phyloP scores from a whole-genome alignment of 2,329 filamentous ascomycete genomes.

The Aspergillus puulaauensis region DNA sequence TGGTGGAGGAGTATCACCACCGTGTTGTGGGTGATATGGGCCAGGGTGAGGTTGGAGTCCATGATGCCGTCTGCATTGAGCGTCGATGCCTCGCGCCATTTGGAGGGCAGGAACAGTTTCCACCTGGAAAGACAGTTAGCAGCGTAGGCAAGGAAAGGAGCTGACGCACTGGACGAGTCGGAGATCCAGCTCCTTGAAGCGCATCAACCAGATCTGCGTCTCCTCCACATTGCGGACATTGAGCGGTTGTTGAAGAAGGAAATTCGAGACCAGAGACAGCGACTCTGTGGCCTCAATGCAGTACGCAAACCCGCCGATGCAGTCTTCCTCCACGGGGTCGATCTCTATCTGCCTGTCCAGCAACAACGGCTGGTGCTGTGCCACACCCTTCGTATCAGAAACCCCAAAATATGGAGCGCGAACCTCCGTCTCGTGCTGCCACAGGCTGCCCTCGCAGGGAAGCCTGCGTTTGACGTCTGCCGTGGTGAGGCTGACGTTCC shows the following conservation, averaged over 20 bases:
- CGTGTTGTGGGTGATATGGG: constrained; percentile 52
- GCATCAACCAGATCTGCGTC: too few relatives aligned
- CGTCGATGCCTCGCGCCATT: constrained; percentile 33
- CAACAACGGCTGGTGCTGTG: not conserved
- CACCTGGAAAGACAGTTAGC: constrained; percentile 8
- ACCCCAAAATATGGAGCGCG: constrained; percentile 42
- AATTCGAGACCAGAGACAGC: constrained; percentile 30
- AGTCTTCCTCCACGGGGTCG: constrained; percentile 10
- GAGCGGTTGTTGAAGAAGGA: too few relatives aligned
- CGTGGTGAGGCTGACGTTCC: too few relatives aligned
- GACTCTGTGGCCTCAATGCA: constrained; percentile 33
- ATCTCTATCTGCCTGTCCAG: not conserved
- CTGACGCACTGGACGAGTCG: too few relatives aligned
- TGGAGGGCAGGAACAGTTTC: constrained; percentile 30
- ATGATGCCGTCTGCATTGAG: constrained; percentile 38
- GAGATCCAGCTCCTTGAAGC: too few relatives aligned
- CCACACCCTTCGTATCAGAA: constrained; percentile 26
- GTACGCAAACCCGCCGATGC: constrained; percentile 22
- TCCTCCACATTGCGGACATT: too few relatives aligned
- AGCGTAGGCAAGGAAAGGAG: constrained; percentile 26
- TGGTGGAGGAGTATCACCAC: constrained; percentile 52
- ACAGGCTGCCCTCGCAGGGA: too few relatives aligned
- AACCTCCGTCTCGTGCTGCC: too few relatives aligned
- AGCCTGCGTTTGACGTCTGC: too few relatives aligned
- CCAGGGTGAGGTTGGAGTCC: constrained; percentile 31